Percentiles rank a stretch among this genome's conserved stretches.
These are phyloP conservation scores for Exophiala lecanii-corni DNA, from an alignment of 2,329 filamentous ascomycete genomes.

Conservation along the genomic window DNA sequence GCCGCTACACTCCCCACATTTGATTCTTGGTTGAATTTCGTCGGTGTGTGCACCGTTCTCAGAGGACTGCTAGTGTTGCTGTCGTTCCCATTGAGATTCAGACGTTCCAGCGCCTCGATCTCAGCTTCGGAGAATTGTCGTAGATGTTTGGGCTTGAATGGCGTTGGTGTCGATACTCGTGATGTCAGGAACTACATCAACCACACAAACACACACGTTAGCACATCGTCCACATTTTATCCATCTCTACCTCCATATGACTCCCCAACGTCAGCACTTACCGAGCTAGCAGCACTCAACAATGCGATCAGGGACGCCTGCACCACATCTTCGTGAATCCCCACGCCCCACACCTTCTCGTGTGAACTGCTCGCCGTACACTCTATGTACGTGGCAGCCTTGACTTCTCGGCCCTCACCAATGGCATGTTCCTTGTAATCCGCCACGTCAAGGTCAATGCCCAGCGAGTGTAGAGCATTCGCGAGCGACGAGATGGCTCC, in stretches of 20 bases:
- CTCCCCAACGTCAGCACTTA: slow-evolving; percentile 50
- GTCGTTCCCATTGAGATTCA: slow-evolving; percentile 27
- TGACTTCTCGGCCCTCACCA: slow-evolving; percentile 72
- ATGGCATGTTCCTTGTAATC: slow-evolving; percentile 98
- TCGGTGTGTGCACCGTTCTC: slow-evolving; percentile 21
- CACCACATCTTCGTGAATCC: slow-evolving; percentile 87
- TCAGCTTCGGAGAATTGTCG: slow-evolving; percentile 46
- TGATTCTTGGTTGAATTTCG: slow-evolving; percentile 28
- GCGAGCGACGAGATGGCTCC: slow-evolving; percentile 87
- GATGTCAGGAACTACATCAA: slow-evolving; percentile 74
- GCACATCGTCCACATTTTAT: too few species aligned
- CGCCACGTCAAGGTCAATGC: slow-evolving; percentile 81
- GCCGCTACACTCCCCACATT: slow-evolving; percentile 17
- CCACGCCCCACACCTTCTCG: slow-evolving; percentile 78
- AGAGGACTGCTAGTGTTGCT: slow-evolving; percentile 16
- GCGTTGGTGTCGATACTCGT: slow-evolving; percentile 63
- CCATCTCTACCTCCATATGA: background rate
- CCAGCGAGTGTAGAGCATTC: slow-evolving; percentile 70
- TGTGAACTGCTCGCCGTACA: slow-evolving; percentile 67
- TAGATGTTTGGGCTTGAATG: slow-evolving; percentile 55
- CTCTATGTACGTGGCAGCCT: slow-evolving; percentile 94
- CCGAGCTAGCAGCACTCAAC: slow-evolving; percentile 77
- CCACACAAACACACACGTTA: slow-evolving; percentile 8
- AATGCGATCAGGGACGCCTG: slow-evolving; percentile 84
- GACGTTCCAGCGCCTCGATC: slow-evolving; percentile 39